Conservation (phyloP, 768 basidiomycete genomes). For the Obba rivulosa region DNA sequence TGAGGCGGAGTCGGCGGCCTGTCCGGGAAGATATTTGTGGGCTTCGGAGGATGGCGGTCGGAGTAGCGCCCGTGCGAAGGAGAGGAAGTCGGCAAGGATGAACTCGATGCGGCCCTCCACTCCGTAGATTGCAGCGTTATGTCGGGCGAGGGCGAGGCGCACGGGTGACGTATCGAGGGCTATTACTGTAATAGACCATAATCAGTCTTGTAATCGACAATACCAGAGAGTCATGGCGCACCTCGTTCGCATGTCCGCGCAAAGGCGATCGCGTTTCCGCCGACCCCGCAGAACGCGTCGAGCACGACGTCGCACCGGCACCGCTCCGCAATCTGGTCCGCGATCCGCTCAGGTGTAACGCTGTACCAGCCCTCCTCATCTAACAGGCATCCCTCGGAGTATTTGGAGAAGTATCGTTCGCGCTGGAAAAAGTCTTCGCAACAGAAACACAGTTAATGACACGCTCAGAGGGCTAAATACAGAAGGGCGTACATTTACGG, state of each 20-base stretch:
- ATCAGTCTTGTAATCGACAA: neutral
- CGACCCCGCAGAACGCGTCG: slow-evolving; percentile 97
- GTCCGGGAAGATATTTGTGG: neutral
- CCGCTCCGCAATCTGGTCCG: slow-evolving; percentile 86
- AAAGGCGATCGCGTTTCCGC: slow-evolving; percentile 96
- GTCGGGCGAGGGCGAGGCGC: slow-evolving; percentile 85
- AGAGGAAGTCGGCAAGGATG: slow-evolving; percentile 77
- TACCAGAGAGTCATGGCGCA: slow-evolving; percentile 30
- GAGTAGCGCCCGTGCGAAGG: slow-evolving; percentile 60
- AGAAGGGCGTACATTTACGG: slow-evolving; percentile 59
- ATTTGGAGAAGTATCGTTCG: slow-evolving; percentile 73
- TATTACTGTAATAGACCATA: slow-evolving; percentile 56
- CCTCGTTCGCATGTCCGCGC: slow-evolving; percentile 94
- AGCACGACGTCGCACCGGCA: slow-evolving; percentile 82
- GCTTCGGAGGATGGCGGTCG: slow-evolving; percentile 8
- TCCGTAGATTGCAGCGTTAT: slow-evolving; percentile 92
- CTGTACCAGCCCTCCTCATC: slow-evolving; percentile 99
- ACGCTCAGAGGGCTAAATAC: neutral
- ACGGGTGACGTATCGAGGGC: slow-evolving; percentile 84
- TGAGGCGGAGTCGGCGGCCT: too few relatives aligned
- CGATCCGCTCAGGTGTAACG: slow-evolving; percentile 92
- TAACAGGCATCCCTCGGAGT: slow-evolving; percentile 76
- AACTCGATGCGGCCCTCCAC: slow-evolving; percentile 96
- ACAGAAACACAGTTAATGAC: neutral
- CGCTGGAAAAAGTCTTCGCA: slow-evolving; percentile 80